A percentile compares a stretch with the other conserved stretches of the same genome.
Conservation (phyloP, 192 early-diverging fungal species). For the Coemansia erecta region DNA sequence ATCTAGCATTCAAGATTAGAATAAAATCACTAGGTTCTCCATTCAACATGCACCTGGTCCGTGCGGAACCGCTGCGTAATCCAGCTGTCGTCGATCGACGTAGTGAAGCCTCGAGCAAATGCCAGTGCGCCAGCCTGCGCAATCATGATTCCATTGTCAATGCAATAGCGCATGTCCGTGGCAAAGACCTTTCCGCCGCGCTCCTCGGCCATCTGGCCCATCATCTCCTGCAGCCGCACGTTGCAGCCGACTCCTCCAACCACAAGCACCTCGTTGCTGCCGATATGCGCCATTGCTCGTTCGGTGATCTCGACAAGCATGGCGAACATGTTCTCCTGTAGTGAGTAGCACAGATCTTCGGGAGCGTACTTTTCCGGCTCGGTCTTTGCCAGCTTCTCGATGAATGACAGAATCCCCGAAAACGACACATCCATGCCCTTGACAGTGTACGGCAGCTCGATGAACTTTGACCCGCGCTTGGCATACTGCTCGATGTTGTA, state of each 20-base stretch:
- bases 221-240: slow-evolving; percentile 93
- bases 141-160: slow-evolving; percentile 99
- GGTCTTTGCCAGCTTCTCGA: slow-evolving; percentile 73
- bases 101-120: slow-evolving; percentile 79
- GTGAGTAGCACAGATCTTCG: slow-evolving; percentile 94
- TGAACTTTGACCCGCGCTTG: slow-evolving; percentile 80
- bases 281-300: slow-evolving; percentile 98
- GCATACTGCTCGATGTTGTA: slow-evolving; percentile 98
- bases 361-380: slow-evolving; percentile 59
- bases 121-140: slow-evolving; percentile 92
- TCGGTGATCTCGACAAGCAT: slow-evolving; percentile 99
- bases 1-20: too few species aligned
- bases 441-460: slow-evolving; percentile 93
- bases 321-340: slow-evolving; percentile 97
- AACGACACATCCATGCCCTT: slow-evolving; percentile 99
- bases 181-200: slow-evolving; percentile 87
- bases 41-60: slow-evolving; percentile 79
- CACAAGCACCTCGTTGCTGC: slow-evolving; percentile 83
- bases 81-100: slow-evolving; percentile 78
- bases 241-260: slow-evolving; percentile 99
- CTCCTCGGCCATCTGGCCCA: slow-evolving; percentile 91
- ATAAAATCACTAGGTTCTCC: slow-evolving; percentile 67
- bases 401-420: slow-evolving; percentile 88
- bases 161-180: slow-evolving; percentile 95
- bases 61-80: slow-evolving; percentile 94